Evolutionary conservation across 129 eudicot genomes (phyloP).

Genomic region (Lonicera japonica): DNA sequence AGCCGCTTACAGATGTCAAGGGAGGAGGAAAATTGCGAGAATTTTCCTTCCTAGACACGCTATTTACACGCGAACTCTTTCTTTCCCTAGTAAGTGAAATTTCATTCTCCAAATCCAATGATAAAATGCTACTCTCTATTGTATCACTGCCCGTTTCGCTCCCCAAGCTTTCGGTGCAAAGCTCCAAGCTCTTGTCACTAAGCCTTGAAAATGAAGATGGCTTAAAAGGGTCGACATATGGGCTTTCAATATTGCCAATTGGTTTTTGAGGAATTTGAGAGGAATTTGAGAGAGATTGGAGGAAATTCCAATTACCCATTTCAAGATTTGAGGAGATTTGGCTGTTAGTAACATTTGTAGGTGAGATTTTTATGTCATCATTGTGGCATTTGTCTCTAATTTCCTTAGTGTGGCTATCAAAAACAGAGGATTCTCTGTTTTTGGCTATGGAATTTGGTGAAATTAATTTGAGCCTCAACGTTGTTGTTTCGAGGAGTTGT

Average conservation of each 20-base stretch:
- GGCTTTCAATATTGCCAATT: conserved; percentile 5
- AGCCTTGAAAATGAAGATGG: conserved; percentile 26
- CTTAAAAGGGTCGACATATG: conserved; percentile 24
- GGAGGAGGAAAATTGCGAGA: conserved; percentile 73
- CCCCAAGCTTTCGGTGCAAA: conserved; percentile 89
- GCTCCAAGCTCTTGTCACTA: conserved; percentile 55
- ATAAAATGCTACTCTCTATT: conserved; percentile 21
- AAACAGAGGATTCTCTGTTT: neutral
- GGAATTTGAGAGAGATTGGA: conserved; percentile 23
- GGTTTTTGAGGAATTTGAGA: conserved; percentile 16
- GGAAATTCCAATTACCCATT: conserved; percentile 21
- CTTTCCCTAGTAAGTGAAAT: conserved; percentile 3
- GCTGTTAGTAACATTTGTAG: neutral
- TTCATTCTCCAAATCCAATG: conserved; percentile 8
- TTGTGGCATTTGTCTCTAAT: neutral
- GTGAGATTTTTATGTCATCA: neutral
- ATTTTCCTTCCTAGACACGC: conserved; percentile 15
- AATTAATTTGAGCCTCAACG: conserved; percentile 51
- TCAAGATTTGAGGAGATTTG: neutral
- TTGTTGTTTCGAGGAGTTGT: conserved; percentile 31
- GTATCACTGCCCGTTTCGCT: conserved; percentile 70
- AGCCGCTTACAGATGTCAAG: conserved; percentile 54
- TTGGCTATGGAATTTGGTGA: conserved; percentile 17
- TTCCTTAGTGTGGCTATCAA: too few species aligned
- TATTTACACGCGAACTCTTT: neutral